Conservation (phyloP, 2,329 filamentous ascomycete species). For the Cercospora zeina region DNA sequence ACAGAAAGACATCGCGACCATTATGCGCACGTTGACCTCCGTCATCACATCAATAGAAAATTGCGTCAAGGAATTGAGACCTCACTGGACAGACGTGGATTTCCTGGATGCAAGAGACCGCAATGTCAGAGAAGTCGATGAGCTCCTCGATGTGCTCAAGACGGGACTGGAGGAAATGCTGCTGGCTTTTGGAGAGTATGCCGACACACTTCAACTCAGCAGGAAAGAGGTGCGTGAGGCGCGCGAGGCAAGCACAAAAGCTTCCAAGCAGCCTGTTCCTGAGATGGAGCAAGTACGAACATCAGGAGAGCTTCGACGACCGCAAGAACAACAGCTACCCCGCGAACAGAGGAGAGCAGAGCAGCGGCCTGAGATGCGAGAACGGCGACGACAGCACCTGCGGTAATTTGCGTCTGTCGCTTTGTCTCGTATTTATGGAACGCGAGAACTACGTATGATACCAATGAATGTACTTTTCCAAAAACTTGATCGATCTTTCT, state of each 20-base stretch:
- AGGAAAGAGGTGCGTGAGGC: slow-evolving; percentile 72
- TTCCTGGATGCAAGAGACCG: slow-evolving; percentile 52
- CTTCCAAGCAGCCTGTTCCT: slow-evolving; percentile 1
- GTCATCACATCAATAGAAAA: slow-evolving; percentile 69
- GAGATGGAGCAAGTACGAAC: slow-evolving; percentile 7
- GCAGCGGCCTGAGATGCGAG: slow-evolving; percentile 13
- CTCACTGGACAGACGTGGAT: slow-evolving; percentile 78
- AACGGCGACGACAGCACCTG: slow-evolving; percentile 10
- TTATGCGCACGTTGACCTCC: slow-evolving; percentile 70
- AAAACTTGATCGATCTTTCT: background rate
- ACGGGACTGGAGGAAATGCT: slow-evolving; percentile 66
- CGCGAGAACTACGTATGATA: slow-evolving; percentile 10
- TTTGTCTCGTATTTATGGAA: background rate
- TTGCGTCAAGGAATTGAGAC: slow-evolving; percentile 60
- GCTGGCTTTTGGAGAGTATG: slow-evolving; percentile 71
- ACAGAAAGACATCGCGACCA: slow-evolving; percentile 72
- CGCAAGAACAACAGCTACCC: background rate
- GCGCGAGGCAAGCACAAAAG: slow-evolving; percentile 54
- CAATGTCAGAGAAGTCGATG: slow-evolving; percentile 65
- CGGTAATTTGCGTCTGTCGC: background rate
- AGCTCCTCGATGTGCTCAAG: slow-evolving; percentile 65
- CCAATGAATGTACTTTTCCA: slow-evolving; percentile 6
- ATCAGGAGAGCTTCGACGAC: background rate
- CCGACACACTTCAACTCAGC: slow-evolving; percentile 67
- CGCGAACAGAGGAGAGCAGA: background rate